Evolutionary conservation across 805 yeast genomes (phyloP).

Genomic region (Brettanomyces bruxellensis): DNA sequence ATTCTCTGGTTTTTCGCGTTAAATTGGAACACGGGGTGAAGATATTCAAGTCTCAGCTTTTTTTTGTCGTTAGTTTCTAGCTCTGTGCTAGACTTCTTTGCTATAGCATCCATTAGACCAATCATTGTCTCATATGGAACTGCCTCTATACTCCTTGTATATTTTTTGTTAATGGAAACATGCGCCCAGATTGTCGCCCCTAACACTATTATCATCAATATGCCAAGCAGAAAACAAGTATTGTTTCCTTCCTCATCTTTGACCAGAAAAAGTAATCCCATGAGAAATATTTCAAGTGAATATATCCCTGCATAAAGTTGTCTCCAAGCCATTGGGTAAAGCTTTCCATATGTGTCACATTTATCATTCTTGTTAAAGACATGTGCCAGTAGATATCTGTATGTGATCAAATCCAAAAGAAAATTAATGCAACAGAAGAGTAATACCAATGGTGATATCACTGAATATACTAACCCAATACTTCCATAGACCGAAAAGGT

Average conservation of each 20-base stretch:
- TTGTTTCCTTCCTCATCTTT: slow-evolving; percentile 38
- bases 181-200: slow-evolving; percentile 52
- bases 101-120: slow-evolving; percentile 1
- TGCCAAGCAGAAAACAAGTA: slow-evolving; percentile 36
- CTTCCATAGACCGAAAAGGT: slow-evolving; percentile 68
- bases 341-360: slow-evolving; percentile 59
- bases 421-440: slow-evolving; percentile 52
- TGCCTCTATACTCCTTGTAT: slow-evolving; percentile 25
- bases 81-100: background rate
- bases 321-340: slow-evolving; percentile 66
- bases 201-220: slow-evolving; percentile 43
- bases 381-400: slow-evolving; percentile 58
- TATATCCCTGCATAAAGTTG: slow-evolving; percentile 78
- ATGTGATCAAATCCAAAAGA: slow-evolving; percentile 48
- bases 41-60: slow-evolving; percentile 5
- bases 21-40: slow-evolving; percentile 18
- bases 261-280: slow-evolving; percentile 67
- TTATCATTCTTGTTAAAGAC: slow-evolving; percentile 42
- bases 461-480: slow-evolving; percentile 69
- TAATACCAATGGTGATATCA: slow-evolving; percentile 71
- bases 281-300: slow-evolving; percentile 67
- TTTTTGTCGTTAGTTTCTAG: background rate
- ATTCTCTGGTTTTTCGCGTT: slow-evolving; percentile 11
- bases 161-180: slow-evolving; percentile 37
- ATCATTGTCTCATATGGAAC: slow-evolving; percentile 27